phyloP scores from a whole-genome alignment of 2,329 filamentous ascomycete species.

The Drechslerella coelobrocha region DNA sequence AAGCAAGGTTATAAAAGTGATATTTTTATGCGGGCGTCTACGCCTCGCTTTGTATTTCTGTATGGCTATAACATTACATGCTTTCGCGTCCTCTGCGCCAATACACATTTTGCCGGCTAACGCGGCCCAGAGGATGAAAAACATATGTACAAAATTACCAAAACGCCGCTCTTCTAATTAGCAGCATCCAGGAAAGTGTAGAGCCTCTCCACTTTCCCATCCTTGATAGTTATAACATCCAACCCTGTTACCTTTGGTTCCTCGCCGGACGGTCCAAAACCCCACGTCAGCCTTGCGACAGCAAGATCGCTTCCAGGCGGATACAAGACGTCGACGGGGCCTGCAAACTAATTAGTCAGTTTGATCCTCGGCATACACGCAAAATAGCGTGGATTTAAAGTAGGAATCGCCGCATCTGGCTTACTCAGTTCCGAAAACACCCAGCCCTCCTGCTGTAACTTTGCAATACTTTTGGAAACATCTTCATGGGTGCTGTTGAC shows the following conservation, averaged over 20 bases:
- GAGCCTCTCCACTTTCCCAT: constrained; percentile 31
- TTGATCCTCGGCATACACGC: background rate
- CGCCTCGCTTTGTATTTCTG: too few species aligned
- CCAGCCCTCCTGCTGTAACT: constrained; percentile 23
- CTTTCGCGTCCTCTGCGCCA: too few species aligned
- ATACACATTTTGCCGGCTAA: too few species aligned
- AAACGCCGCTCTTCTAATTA: background rate
- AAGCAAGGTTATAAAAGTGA: too few species aligned
- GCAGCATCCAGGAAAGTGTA: constrained; percentile 32
- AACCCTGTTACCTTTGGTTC: constrained; percentile 21
- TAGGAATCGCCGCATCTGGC: background rate
- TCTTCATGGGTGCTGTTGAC: constrained; percentile 17
- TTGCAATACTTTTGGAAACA: constrained; percentile 4
- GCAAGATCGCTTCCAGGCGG: constrained; percentile 16
- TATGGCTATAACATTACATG: background rate
- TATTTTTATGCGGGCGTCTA: too few species aligned
- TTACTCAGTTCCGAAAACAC: constrained; percentile 24
- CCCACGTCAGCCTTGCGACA: constrained; percentile 28
- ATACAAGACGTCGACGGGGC: constrained; percentile 20
- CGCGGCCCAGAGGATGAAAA: too few species aligned
- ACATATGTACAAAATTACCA: too few species aligned
- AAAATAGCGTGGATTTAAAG: background rate
- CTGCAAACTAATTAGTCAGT: constrained; percentile 15
- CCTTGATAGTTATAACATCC: constrained; percentile 33
- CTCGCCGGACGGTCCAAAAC: constrained; percentile 19